Evolutionary conservation across 306 rosid species (phyloP).

Genomic region (Hippophae tibetana): DNA sequence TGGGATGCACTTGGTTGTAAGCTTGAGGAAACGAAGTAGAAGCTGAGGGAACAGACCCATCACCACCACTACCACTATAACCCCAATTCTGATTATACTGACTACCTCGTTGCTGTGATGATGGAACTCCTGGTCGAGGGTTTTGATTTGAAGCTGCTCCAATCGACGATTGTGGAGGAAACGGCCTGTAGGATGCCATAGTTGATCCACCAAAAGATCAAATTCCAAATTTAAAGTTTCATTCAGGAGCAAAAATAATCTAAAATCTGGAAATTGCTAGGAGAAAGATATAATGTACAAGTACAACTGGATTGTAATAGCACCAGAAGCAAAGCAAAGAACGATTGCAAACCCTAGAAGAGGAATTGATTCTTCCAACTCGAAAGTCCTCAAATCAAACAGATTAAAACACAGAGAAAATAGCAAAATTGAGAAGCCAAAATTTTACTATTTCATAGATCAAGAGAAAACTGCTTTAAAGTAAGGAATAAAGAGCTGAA

Average conservation of each 20-base stretch:
- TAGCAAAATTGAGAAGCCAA: too few species aligned
- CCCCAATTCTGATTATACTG: constrained; percentile 70
- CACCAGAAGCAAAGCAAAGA: not conserved
- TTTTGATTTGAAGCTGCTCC: constrained; percentile 49
- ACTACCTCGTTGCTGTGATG: constrained; percentile 32
- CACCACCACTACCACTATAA: constrained; percentile 24
- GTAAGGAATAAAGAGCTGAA: too few species aligned
- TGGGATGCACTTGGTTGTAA: constrained; percentile 43
- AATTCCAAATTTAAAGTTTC: constrained; percentile 11
- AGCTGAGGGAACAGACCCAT: constrained; percentile 33
- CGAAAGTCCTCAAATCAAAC: too few species aligned
- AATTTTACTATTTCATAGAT: too few species aligned
- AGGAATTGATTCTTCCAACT: not conserved
- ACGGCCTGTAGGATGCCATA: constrained; percentile 94
- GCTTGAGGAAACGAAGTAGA: constrained; percentile 42
- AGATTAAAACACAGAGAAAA: not conserved
- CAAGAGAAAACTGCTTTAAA: too few species aligned
- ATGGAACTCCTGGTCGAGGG: constrained; percentile 29
- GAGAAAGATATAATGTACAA: constrained; percentile 1
- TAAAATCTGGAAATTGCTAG: not conserved
- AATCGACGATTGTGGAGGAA: constrained; percentile 71
- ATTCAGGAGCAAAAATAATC: not conserved
- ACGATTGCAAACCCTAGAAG: not conserved
- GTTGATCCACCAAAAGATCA: constrained; percentile 12
- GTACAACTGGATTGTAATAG: constrained; percentile 1